phyloP scores from a whole-genome alignment of 176 grass and related monocot species.

The Eleusine indica region DNA sequence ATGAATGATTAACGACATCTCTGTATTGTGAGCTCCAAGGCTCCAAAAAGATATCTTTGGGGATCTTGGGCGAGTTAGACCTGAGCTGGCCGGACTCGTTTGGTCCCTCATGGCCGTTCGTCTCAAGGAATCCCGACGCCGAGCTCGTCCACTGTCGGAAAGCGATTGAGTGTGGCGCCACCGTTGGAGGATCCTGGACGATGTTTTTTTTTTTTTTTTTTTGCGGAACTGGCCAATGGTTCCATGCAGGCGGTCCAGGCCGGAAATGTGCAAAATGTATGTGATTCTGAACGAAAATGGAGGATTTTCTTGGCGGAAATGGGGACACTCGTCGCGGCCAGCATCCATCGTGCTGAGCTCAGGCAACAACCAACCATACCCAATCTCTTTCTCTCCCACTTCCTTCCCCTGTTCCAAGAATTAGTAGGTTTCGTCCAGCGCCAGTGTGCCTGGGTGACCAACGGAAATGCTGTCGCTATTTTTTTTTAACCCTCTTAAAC shows the following conservation, averaged over 20 bases:
- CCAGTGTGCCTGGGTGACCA: neutral
- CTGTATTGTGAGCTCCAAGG: neutral
- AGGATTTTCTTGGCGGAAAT: neutral
- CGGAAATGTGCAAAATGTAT: neutral
- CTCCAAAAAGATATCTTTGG: constrained; percentile 11
- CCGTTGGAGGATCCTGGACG: neutral
- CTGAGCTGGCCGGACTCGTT: neutral
- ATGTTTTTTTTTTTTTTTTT: too few species aligned
- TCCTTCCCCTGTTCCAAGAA: constrained; percentile 18
- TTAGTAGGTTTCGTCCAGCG: constrained; percentile 16
- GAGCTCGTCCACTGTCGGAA: neutral
- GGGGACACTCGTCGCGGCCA: neutral
- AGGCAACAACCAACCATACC: constrained; percentile 27
- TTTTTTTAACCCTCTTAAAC: too few species aligned
- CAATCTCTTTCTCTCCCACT: constrained; percentile 13
- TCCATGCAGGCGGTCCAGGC: neutral
- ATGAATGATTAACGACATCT: neutral
- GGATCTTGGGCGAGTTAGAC: constrained; percentile 28
- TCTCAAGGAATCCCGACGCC: constrained; percentile 32
- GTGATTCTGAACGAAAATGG: neutral
- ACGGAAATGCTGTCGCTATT: constrained; percentile 27
- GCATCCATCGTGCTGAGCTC: constrained; percentile 43
- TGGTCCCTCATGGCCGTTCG: constrained; percentile 30
- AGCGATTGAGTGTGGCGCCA: neutral
- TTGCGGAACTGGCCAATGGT: too few species aligned